A percentile compares a stretch with the other conserved stretches of the same genome.
These are phyloP conservation scores for Boletales sp. DNA, from an alignment of 768 basidiomycete species.

Conservation along the genomic window DNA sequence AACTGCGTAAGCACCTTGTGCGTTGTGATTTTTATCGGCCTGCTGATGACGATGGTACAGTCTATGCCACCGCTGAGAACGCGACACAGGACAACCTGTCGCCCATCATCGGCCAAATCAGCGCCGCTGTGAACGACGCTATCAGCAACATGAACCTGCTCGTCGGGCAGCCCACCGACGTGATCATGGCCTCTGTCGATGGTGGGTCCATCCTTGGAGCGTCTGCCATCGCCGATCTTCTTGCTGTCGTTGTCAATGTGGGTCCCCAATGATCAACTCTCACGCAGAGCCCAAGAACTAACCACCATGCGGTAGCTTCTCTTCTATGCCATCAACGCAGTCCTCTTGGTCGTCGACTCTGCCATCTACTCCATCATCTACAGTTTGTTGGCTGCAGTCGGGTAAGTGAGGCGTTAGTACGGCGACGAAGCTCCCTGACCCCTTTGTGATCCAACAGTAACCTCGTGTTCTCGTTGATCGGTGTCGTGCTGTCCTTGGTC, in stretches of 20 bases:
- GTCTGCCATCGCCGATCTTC: slow-evolving; percentile 6
- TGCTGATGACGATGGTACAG: slow-evolving; percentile 1
- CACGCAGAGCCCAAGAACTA: no score
- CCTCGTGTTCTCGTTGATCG: slow-evolving; percentile 6
- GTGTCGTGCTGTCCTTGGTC: slow-evolving; percentile 4
- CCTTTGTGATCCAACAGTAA: background rate
- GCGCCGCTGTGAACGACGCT: slow-evolving; percentile 3
- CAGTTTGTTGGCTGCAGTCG: background rate
- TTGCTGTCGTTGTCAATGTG: slow-evolving; percentile 1
- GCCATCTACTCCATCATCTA: background rate
- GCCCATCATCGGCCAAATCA: slow-evolving; percentile 6
- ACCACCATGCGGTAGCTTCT: slow-evolving; percentile 6
- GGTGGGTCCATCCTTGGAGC: background rate
- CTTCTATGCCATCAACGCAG: background rate
- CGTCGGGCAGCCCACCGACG: background rate
- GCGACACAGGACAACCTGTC: slow-evolving; percentile 8
- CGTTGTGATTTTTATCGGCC: background rate
- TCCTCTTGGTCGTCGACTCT: slow-evolving; percentile 8
- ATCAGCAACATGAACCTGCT: slow-evolving; percentile 3
- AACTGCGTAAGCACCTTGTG: slow-evolving; percentile 5
- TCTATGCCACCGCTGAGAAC: slow-evolving; percentile 7
- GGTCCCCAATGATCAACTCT: background rate
- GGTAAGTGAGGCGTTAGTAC: background rate
- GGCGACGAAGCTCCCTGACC: background rate
- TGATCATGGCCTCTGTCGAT: slow-evolving; percentile 8